Evolutionary conservation across 108 stramenopile genomes (phyloP).

Genomic region (Nannochloropsis salina): DNA sequence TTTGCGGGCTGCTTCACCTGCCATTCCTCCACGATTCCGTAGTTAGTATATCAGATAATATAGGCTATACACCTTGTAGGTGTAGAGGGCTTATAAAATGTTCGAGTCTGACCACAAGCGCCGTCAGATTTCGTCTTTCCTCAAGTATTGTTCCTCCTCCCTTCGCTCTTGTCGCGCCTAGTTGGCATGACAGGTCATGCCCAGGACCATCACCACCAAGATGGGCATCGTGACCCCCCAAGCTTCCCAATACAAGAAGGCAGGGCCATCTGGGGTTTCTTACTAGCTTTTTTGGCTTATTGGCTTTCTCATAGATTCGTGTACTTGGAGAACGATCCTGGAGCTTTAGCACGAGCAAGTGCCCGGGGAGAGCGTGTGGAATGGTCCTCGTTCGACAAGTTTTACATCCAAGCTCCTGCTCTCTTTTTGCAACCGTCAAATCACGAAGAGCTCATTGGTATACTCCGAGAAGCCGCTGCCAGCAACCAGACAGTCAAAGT

Average conservation of each 20-base stretch:
- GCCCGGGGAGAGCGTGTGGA: slow-evolving; percentile 4
- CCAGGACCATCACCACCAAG: neutral
- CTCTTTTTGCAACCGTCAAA: neutral
- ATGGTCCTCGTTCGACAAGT: neutral
- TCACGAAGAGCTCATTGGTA: neutral
- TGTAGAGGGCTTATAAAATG: no score
- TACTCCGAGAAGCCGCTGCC: neutral
- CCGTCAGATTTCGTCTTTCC: no score
- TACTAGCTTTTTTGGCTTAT: neutral
- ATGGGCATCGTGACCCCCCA: slow-evolving; percentile 10
- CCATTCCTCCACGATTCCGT: no score
- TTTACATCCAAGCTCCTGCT: neutral
- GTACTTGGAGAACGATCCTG: neutral
- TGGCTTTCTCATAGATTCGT: neutral
- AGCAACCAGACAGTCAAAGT: slow-evolving; percentile 21
- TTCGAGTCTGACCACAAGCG: no score
- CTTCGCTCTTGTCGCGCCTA: no score
- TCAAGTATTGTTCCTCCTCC: no score
- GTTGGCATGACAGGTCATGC: neutral
- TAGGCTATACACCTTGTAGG: no score
- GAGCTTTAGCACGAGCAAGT: neutral
- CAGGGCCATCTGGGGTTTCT: neutral
- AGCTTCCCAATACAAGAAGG: neutral
- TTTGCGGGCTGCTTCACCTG: no score
- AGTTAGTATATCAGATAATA: no score